These are phyloP conservation scores for Penicillium fimorum DNA, from an alignment of 495 filamentous ascomycete species.

Conservation along the genomic window DNA sequence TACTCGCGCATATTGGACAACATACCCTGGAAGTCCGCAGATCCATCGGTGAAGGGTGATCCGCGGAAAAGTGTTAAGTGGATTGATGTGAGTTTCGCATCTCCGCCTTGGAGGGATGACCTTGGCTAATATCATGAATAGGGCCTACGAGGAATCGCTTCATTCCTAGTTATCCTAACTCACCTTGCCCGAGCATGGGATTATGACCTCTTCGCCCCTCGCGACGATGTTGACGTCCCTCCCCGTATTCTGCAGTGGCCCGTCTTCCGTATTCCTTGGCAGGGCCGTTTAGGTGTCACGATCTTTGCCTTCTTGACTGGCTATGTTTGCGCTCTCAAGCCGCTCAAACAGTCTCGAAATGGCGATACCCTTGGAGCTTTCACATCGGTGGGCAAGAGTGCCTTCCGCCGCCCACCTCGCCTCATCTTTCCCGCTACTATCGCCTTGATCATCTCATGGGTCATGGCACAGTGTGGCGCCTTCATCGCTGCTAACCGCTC, in stretches of 20 bases:
- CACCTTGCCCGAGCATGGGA: constrained; percentile 63
- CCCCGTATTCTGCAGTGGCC: constrained; percentile 60
- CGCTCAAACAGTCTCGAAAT: constrained; percentile 56
- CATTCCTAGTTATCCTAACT: constrained; percentile 63
- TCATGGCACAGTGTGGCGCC: constrained; percentile 55
- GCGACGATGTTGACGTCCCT: constrained; percentile 43
- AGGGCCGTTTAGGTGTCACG: constrained; percentile 64
- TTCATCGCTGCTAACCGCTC: constrained; percentile 56
- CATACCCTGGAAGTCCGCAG: constrained; percentile 32
- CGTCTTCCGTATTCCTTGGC: constrained; percentile 60
- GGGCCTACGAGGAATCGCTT: constrained; percentile 66
- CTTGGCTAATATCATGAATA: constrained; percentile 33
- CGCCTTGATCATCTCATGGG: constrained; percentile 60
- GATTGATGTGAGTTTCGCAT: constrained; percentile 58
- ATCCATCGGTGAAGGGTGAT: constrained; percentile 36
- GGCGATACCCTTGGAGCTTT: constrained; percentile 55
- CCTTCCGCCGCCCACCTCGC: constrained; percentile 63
- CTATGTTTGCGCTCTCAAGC: constrained; percentile 67
- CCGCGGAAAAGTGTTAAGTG: constrained; percentile 64
- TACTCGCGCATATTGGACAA: constrained; percentile 37
- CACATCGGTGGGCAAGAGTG: constrained; percentile 56
- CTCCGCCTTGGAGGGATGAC: not conserved
- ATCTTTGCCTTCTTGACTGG: constrained; percentile 68
- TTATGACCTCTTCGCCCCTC: constrained; percentile 56
- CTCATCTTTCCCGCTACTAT: constrained; percentile 62